phyloP scores from a whole-genome alignment of 257 asterid genomes.

The Lycium ferocissimum region DNA sequence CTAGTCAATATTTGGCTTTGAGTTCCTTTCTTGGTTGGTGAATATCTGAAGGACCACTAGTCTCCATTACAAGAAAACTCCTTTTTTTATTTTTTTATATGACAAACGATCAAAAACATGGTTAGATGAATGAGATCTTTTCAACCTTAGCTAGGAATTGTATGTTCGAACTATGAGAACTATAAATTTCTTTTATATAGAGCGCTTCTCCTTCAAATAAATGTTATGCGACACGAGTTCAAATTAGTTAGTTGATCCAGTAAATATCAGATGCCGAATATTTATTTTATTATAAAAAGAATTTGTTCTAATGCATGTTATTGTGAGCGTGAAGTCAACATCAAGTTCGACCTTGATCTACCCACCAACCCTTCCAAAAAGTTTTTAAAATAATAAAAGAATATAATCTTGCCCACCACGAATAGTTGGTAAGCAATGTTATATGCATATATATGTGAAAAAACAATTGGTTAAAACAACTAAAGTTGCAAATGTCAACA shows the following conservation, averaged over 20 bases:
- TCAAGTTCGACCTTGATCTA: background rate
- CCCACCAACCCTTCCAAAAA: background rate
- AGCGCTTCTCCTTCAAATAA: fast-evolving
- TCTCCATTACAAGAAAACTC: background rate
- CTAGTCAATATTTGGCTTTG: background rate
- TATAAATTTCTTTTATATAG: background rate
- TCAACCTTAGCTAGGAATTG: too few species aligned
- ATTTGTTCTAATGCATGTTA: background rate
- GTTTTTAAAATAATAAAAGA: background rate
- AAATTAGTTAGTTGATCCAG: background rate
- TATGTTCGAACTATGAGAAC: too few species aligned
- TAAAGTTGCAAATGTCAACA: background rate
- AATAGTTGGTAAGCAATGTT: background rate
- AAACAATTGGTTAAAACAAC: background rate
- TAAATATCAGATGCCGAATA: fast-evolving
- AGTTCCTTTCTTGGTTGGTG: background rate
- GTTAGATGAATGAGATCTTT: too few species aligned
- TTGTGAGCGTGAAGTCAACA: constrained; percentile 3
- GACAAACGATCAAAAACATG: too few species aligned
- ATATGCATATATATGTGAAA: background rate
- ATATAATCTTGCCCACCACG: background rate
- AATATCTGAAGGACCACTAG: background rate
- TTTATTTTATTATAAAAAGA: background rate
- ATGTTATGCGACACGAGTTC: fast-evolving
- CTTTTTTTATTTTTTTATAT: background rate